Base-by-base conservation (phyloP, 768 basidiomycete species). In the Saitozyma sp. region DNA sequence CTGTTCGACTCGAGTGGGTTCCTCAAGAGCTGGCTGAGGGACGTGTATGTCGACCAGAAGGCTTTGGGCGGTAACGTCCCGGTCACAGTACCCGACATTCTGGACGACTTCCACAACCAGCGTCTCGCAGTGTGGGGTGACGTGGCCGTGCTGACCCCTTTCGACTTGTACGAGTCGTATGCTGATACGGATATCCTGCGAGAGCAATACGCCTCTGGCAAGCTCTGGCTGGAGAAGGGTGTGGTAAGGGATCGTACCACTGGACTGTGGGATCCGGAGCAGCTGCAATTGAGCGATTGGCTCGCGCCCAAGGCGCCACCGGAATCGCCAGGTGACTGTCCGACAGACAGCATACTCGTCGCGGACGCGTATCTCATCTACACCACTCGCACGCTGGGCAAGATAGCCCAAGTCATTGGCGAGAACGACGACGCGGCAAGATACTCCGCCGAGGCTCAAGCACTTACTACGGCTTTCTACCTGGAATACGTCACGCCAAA, bases 291-390 rank as follows among this genome's bases (percentile, higher is more conserved):
- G 20, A 19, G 16, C 6, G 13, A 37, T 37, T 58, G 65, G 66
- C 61, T 69, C 20, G 68, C 64, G 46, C 71, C 71, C 7, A 51
- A 39, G 29, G 65, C 65, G 3, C 67, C 66, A 38, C 66, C 70
- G 2, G 69, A 70, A 8, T 56, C 61, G 17, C 70, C 74, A 6
- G 63, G 57, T 8, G 63, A 64, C 39, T 62, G 65, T 8, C 54
- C 61, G 19, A 78, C 76, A 13, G 76, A 79, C 55, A 46, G 55
- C 8, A 56, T 64, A 37, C 64, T 77, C 50, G 76, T 72, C 17
- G 71, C 72, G 41, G 67, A 79, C 54, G 74, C 76, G 5, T 76
- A 73, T 51, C 66, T 79, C 10, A 64, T 79, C 13, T 57, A 67
- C 29, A 61, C 65, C 2, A 77, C 76, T 14, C 11, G 49, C 10